Evolutionary conservation across 1,139 yeast species (phyloP).

Genomic region (Blastobotrys apis): DNA sequence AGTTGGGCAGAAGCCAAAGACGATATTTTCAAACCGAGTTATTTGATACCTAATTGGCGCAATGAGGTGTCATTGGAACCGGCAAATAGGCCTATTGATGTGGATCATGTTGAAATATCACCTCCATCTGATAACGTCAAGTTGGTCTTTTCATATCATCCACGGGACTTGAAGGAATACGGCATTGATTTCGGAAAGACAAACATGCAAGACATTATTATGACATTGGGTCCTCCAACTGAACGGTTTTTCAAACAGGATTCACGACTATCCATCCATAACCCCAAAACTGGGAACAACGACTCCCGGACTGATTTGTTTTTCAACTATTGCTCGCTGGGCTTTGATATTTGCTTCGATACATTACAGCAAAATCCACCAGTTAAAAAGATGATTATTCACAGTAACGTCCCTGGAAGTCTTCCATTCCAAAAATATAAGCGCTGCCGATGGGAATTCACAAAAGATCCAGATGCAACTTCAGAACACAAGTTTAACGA

Average conservation of each 20-base stretch:
- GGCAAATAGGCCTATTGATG: constrained; percentile 10
- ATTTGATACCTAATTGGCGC: constrained; percentile 9
- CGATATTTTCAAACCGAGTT: constrained; percentile 4
- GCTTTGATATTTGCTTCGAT: constrained; percentile 33
- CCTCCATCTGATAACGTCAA: constrained; percentile 14
- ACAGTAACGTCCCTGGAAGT: constrained; percentile 34
- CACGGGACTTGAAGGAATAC: constrained; percentile 15
- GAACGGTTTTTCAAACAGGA: constrained; percentile 33
- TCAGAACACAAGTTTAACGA: constrained; percentile 22
- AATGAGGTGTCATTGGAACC: constrained; percentile 2
- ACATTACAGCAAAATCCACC: constrained; percentile 23
- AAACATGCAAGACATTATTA: constrained; percentile 31
- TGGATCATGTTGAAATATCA: constrained; percentile 18
- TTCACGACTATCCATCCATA: constrained; percentile 29
- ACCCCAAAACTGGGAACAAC: constrained; percentile 22
- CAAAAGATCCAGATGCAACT: constrained; percentile 10
- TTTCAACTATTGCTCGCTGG: constrained; percentile 32
- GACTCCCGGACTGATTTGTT: constrained; percentile 24
- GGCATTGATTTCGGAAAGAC: constrained; percentile 19
- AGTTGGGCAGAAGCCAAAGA: constrained; percentile 29
- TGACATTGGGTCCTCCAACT: constrained; percentile 33
- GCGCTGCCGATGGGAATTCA: constrained; percentile 31
- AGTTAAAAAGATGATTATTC: constrained; percentile 31
- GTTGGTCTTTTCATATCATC: constrained; percentile 22
- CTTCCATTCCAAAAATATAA: constrained; percentile 30